These are phyloP conservation scores for Pythium rishiriense DNA, from an alignment of 352 stramenopile genomes.

Conservation along the genomic window DNA sequence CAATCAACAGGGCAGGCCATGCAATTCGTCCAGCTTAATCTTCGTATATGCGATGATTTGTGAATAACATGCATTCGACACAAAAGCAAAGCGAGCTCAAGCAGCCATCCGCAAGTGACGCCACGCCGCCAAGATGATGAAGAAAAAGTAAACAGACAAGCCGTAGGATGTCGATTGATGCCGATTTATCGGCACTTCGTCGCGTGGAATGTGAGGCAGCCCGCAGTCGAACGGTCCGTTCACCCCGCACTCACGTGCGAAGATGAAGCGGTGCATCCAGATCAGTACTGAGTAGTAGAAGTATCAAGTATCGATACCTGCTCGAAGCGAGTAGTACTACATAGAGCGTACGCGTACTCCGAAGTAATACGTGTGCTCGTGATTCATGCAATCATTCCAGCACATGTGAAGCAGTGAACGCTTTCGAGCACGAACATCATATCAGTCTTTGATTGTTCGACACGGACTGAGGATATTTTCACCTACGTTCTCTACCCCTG, in stretches of 20 bases:
- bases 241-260: no score
- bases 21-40: constrained; percentile 3
- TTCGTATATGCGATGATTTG: not conserved
- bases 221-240: not conserved
- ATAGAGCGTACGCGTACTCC: not conserved
- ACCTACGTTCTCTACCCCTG: constrained; percentile 4
- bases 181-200: not conserved
- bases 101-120: not conserved
- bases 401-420: not conserved
- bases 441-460: not conserved
- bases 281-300: not conserved
- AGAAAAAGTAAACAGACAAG: not conserved
- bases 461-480: not conserved
- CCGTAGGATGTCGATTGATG: not conserved
- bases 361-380: not conserved
- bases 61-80: constrained; percentile 16
- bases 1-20: constrained; percentile 12
- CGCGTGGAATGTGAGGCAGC: not conserved
- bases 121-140: not conserved
- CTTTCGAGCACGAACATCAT: not conserved
- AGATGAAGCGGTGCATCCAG: not conserved
- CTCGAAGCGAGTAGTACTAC: not conserved
- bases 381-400: not conserved
- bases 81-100: constrained; percentile 8
- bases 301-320: not conserved